Percentiles rank a stretch among this genome's conserved stretches.
phyloP scores from a whole-genome alignment of 2,329 filamentous ascomycete species.

The Ambrosiella xylebori region DNA sequence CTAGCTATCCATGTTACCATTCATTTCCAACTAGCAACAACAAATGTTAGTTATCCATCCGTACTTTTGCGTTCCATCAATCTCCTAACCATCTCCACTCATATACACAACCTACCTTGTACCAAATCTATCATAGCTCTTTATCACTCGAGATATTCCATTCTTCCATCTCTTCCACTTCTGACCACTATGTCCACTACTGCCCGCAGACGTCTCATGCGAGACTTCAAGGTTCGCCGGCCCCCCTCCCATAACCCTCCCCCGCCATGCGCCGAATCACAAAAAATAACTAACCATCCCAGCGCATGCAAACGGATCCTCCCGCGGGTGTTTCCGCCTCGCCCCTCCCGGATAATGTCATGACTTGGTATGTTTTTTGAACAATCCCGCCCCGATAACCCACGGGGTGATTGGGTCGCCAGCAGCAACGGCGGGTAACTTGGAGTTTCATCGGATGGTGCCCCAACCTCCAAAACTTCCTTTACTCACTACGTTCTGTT shows the following conservation, averaged over 20 bases:
- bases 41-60: too few relatives aligned
- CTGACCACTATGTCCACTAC: slow-evolving; percentile 55
- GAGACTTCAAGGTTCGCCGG: slow-evolving; percentile 81
- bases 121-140: background rate
- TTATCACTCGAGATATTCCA: too few relatives aligned
- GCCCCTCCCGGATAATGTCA: slow-evolving; percentile 88
- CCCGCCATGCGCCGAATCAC: background rate
- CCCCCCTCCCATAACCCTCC: background rate
- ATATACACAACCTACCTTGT: background rate
- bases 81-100: background rate
- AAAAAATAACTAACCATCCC: background rate
- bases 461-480: too few relatives aligned
- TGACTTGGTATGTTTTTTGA: slow-evolving; percentile 58
- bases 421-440: too few relatives aligned
- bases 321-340: slow-evolving; percentile 93
- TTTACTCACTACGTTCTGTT: too few relatives aligned
- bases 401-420: too few relatives aligned
- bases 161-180: too few relatives aligned
- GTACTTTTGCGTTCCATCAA: background rate
- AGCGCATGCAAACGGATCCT: slow-evolving; percentile 99
- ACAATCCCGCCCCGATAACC: background rate
- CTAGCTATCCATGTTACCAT: too few relatives aligned
- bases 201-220: slow-evolving; percentile 89
- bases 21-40: too few relatives aligned
- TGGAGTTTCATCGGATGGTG: too few relatives aligned